phyloP scores from a whole-genome alignment of 2,329 filamentous ascomycete species.

The Saccharata proteae region DNA sequence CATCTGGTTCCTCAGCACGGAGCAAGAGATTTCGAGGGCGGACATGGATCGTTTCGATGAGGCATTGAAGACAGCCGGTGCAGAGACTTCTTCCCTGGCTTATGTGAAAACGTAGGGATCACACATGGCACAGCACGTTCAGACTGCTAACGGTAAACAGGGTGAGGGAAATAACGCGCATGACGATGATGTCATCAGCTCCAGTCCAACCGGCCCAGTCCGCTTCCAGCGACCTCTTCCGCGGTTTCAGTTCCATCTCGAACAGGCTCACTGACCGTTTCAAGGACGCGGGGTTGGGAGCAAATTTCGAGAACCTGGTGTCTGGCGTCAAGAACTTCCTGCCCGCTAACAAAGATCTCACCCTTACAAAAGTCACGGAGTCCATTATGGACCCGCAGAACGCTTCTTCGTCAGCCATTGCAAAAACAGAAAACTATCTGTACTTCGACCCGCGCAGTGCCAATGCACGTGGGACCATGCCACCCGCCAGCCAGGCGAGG shows the following conservation, averaged over 20 bases:
- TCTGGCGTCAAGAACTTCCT: slow-evolving; percentile 96
- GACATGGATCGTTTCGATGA: slow-evolving; percentile 84
- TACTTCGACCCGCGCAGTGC: slow-evolving; percentile 95
- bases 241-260: slow-evolving; percentile 83
- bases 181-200: slow-evolving; percentile 93
- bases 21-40: slow-evolving; percentile 68
- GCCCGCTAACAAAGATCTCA: slow-evolving; percentile 90
- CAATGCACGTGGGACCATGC: slow-evolving; percentile 85
- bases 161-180: slow-evolving; percentile 87
- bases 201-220: slow-evolving; percentile 53
- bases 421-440: slow-evolving; percentile 91
- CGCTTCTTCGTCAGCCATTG: slow-evolving; percentile 81
- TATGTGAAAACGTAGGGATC: slow-evolving; percentile 72
- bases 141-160: slow-evolving; percentile 26
- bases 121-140: neutral
- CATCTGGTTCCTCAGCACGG: slow-evolving; percentile 83
- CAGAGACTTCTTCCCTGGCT: slow-evolving; percentile 63
- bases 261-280: slow-evolving; percentile 87
- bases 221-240: slow-evolving; percentile 68
- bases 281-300: slow-evolving; percentile 75
- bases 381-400: slow-evolving; percentile 93
- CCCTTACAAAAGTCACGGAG: slow-evolving; percentile 94
- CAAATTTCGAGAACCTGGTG: slow-evolving; percentile 88
- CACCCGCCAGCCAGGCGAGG: slow-evolving; percentile 53
- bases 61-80: slow-evolving; percentile 62